A percentile compares a stretch with the other conserved stretches of the same genome.
phyloP scores from a whole-genome alignment of 495 filamentous ascomycete genomes.

The Aspergillus diversus region DNA sequence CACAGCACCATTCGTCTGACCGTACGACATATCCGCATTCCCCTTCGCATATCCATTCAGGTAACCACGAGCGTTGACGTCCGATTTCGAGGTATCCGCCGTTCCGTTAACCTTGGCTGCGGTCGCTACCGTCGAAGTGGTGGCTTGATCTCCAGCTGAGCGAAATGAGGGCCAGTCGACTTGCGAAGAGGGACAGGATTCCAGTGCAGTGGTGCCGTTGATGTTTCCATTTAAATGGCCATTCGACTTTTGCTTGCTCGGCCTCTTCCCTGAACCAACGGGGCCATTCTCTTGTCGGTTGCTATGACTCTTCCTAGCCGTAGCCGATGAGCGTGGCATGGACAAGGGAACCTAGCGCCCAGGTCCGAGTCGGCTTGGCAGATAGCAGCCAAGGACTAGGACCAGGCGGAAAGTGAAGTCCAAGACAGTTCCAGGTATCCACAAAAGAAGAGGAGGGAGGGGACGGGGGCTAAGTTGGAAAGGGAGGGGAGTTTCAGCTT shows the following conservation, averaged over 20 bases:
- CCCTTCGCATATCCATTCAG: constrained; percentile 47
- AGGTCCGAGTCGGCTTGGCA: constrained; percentile 60
- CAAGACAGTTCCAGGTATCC: constrained; percentile 29
- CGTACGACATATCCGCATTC: constrained; percentile 44
- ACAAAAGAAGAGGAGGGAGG: constrained; percentile 17
- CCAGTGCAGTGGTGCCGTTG: constrained; percentile 51
- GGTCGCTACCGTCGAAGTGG: constrained; percentile 44
- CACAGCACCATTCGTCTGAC: constrained; percentile 40
- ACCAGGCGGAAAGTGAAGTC: constrained; percentile 44
- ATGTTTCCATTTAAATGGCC: constrained; percentile 60
- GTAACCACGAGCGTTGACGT: constrained; percentile 41
- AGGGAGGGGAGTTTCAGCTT: constrained; percentile 21
- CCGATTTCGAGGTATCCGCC: constrained; percentile 38
- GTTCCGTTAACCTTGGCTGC: constrained; percentile 35
- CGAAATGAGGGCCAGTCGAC: constrained; percentile 50
- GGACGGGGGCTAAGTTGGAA: constrained; percentile 10
- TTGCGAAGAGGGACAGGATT: constrained; percentile 44
- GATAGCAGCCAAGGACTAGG: constrained; percentile 55
- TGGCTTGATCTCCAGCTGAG: constrained; percentile 44
- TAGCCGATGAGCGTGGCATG: constrained; percentile 78
- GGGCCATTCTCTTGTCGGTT: constrained; percentile 87
- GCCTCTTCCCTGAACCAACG: constrained; percentile 81
- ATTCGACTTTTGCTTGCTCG: constrained; percentile 69
- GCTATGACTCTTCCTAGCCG: constrained; percentile 63
- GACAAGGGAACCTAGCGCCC: constrained; percentile 51